These are phyloP conservation scores for Gentiana macrophylla DNA, from an alignment of 257 asterid species.

Conservation along the genomic window DNA sequence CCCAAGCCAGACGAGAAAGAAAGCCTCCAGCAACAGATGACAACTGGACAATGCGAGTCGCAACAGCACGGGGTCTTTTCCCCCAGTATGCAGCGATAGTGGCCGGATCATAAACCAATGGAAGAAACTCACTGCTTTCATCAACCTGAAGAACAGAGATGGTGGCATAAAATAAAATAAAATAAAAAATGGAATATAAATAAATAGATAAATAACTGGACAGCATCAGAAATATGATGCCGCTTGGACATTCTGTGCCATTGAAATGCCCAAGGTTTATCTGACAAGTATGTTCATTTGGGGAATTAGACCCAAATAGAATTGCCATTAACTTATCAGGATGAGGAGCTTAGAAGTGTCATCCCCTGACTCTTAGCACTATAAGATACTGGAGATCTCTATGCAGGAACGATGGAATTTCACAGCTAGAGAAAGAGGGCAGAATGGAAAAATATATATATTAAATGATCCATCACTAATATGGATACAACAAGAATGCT, in stretches of 20 bases:
- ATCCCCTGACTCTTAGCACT: constrained; percentile 1
- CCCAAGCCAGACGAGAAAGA: constrained; percentile 76
- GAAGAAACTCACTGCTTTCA: constrained; percentile 94
- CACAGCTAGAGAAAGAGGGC: too few species aligned
- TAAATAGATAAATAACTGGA: background rate
- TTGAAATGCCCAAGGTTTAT: background rate
- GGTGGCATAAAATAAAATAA: too few species aligned
- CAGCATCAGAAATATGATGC: background rate
- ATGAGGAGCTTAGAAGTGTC: background rate
- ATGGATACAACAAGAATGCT: background rate
- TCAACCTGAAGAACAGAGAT: constrained; percentile 47
- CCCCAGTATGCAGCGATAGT: constrained; percentile 91
- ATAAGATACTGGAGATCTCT: background rate
- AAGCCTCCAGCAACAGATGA: constrained; percentile 97
- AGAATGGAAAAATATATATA: background rate
- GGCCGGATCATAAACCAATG: constrained; percentile 81
- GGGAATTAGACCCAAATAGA: background rate
- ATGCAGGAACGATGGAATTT: background rate
- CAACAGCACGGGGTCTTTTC: constrained; percentile 91
- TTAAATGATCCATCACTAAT: background rate
- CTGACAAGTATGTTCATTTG: background rate
- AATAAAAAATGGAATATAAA: constrained; percentile 1
- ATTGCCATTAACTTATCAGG: background rate
- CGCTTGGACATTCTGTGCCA: background rate
- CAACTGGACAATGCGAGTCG: constrained; percentile 85